Base-by-base conservation (phyloP, 1,284 basidiomycete species). In the Cystobasidium pallidum region DNA sequence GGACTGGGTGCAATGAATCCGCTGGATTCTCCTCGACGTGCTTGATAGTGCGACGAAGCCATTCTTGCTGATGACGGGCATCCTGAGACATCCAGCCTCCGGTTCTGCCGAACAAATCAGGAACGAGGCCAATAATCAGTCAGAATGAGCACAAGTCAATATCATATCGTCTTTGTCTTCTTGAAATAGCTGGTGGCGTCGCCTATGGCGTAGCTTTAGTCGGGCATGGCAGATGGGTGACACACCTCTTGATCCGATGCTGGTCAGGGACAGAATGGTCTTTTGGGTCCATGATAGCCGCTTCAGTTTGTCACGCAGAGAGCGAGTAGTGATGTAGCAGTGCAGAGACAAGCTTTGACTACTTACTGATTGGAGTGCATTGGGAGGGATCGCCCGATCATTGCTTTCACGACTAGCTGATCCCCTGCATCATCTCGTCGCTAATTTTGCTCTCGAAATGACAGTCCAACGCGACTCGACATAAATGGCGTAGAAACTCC, bases 51-150 rank as follows among this genome's bases (percentile, higher is more conserved):
- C 57, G 57, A 6, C 43, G 76, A 26, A 81, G 74, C 70, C 79
- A 81, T 30, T 78, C 78, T 72, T 80, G 78, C 65, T 80, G 80
- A 71, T 81, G 80, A 67, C 80, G 71, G 45, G 75, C 76, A 72
- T 81, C 80, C 63, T 80, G 78, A 4, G 80, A 79, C 28, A 79
- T 61, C 80, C 80, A 81, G 41, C 77, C 75, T 11, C 79, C 80
- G 17, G 75, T 77, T 78, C 79, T 74, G 17, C 24, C 2, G 8
- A 57, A 7, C 36, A 43, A 17, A 39, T 57, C n/a, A 45, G n/a
- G n/a, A n/a, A n/a, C n/a, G n/a, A n/a, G n/a, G n/a, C n/a, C n/a
- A 28, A 30, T 47, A n/a, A 41, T 45, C 41, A 43, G 15, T 21
- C n/a, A 51, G 49, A 21, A n/a, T 54, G 30, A 30, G 52, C 28